Percentiles rank a stretch among this genome's conserved stretches.
Evolutionary conservation across 2,329 filamentous ascomycete species (phyloP).

Genomic region (Colletotrichum acutatum): DNA sequence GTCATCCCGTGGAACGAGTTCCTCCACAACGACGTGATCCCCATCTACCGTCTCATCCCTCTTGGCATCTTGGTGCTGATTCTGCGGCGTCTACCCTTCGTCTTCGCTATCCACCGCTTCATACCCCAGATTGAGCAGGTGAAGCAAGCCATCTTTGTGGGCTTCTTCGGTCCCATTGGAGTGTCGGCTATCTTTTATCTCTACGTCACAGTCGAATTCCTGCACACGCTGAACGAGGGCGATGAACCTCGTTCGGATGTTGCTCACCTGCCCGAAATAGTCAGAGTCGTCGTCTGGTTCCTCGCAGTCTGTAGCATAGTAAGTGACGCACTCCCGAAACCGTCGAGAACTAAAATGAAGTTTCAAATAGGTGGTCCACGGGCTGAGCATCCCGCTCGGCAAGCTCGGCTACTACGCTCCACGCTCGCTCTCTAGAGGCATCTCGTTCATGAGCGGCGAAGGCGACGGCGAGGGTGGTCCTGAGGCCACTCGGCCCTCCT

Average conservation of each 20-base stretch:
- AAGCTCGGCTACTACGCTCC: slow-evolving; percentile 74
- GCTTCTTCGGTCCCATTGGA: slow-evolving; percentile 93
- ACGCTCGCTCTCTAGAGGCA: slow-evolving; percentile 61
- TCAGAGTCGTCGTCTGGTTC: slow-evolving; percentile 86
- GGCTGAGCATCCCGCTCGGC: slow-evolving; percentile 81
- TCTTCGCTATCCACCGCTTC: slow-evolving; percentile 77
- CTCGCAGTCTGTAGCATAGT: slow-evolving; percentile 85
- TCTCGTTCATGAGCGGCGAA: slow-evolving; percentile 36
- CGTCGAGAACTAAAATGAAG: slow-evolving; percentile 28
- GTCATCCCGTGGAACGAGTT: slow-evolving; percentile 85
- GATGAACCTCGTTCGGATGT: slow-evolving; percentile 74
- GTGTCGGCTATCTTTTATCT: slow-evolving; percentile 93
- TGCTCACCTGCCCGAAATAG: slow-evolving; percentile 70
- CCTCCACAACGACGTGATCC: slow-evolving; percentile 72
- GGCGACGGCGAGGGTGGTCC: slow-evolving; percentile 33
- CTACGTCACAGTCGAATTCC: slow-evolving; percentile 82
- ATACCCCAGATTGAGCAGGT: slow-evolving; percentile 83
- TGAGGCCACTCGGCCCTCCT: slow-evolving; percentile 31
- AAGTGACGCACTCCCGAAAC: slow-evolving; percentile 49
- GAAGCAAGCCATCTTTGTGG: slow-evolving; percentile 84
- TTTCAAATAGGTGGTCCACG: slow-evolving; percentile 74
- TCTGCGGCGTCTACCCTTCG: slow-evolving; percentile 80
- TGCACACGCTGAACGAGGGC: slow-evolving; percentile 68
- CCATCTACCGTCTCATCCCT: slow-evolving; percentile 77
- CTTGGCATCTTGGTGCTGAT: slow-evolving; percentile 82